Conservation (phyloP, 306 rosid species). For the Macrotyloma uniflorum region DNA sequence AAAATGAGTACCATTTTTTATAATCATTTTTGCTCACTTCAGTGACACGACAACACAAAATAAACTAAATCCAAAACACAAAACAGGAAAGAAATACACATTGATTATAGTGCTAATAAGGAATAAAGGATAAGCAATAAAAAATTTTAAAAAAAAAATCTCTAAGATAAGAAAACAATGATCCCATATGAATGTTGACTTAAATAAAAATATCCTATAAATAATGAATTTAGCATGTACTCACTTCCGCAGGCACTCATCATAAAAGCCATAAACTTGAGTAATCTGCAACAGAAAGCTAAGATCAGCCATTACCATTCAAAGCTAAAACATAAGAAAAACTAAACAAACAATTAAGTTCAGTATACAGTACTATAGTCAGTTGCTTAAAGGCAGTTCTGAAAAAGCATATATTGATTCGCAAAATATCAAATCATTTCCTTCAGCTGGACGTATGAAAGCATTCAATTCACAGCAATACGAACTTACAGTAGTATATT, state of each 20-base stretch:
- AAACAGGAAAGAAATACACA: neutral
- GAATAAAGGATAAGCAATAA: neutral
- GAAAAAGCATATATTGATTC: conserved; percentile 14
- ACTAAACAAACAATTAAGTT: neutral
- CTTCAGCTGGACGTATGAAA: neutral
- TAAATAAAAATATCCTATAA: conserved; percentile 9
- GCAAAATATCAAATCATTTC: conserved; percentile 10
- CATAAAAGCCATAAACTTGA: conserved; percentile 96
- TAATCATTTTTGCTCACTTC: too few species aligned
- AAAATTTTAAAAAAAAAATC: neutral
- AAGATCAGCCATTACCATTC: conserved; percentile 36
- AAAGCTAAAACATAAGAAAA: neutral
- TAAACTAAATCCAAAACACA: neutral
- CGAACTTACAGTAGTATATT: neutral
- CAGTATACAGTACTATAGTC: neutral
- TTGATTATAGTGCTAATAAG: neutral
- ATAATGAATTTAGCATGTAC: conserved; percentile 44
- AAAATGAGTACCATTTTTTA: neutral
- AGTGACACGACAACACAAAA: too few species aligned
- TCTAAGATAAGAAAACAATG: neutral
- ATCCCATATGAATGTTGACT: neutral
- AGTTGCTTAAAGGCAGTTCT: neutral
- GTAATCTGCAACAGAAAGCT: conserved; percentile 75
- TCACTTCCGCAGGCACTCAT: conserved; percentile 94
- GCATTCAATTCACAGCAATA: neutral